phyloP scores from a whole-genome alignment of 768 basidiomycete species.

The Glaciozyma antarctica region DNA sequence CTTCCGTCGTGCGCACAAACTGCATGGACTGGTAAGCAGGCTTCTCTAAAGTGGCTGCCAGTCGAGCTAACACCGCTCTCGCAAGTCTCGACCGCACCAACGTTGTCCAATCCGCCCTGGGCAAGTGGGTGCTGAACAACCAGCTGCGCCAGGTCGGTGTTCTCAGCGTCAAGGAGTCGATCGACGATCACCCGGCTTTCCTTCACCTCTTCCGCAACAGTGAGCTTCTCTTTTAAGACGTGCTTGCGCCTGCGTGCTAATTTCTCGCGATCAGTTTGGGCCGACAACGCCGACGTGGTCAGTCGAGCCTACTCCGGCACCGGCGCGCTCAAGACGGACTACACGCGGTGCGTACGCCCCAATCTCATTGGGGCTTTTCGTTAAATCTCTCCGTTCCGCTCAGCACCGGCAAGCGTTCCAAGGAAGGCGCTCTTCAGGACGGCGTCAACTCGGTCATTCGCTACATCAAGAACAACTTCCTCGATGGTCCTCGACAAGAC shows the following conservation, averaged over 20 bases:
- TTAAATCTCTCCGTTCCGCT: too few species aligned
- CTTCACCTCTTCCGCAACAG: constrained; percentile 78
- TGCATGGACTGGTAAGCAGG: constrained; percentile 68
- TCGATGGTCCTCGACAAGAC: constrained; percentile 91
- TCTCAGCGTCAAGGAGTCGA: constrained; percentile 55
- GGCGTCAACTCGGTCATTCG: constrained; percentile 71
- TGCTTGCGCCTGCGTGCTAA: not conserved
- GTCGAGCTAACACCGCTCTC: not conserved
- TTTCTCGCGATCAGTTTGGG: constrained; percentile 62
- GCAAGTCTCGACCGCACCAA: constrained; percentile 84
- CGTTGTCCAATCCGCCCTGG: constrained; percentile 85
- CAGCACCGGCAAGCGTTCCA: constrained; percentile 72
- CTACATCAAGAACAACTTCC: constrained; percentile 92
- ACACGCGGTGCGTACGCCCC: constrained; percentile 52
- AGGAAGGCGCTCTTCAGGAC: constrained; percentile 69
- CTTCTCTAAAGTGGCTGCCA: not conserved
- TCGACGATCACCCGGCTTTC: constrained; percentile 74
- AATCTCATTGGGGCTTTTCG: not conserved
- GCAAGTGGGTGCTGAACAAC: constrained; percentile 67
- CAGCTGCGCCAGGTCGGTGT: constrained; percentile 70
- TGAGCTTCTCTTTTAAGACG: constrained; percentile 42
- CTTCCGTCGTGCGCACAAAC: constrained; percentile 77
- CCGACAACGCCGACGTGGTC: constrained; percentile 87
- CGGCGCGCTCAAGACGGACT: constrained; percentile 91
- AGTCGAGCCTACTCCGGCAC: constrained; percentile 87